These are phyloP conservation scores for Gossypium herbaceum DNA, from an alignment of 345 rosid species.

Conservation along the genomic window DNA sequence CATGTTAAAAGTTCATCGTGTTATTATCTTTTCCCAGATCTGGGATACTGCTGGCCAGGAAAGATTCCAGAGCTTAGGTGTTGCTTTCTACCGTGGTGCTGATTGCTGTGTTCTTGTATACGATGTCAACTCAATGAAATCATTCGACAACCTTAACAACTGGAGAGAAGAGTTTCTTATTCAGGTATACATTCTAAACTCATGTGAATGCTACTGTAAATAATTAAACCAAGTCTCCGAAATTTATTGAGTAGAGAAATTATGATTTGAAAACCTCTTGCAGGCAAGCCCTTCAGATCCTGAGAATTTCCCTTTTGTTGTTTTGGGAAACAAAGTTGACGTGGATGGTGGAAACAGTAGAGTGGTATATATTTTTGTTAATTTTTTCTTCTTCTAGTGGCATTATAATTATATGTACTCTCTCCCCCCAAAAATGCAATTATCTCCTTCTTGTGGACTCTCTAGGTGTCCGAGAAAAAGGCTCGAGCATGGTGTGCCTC, in stretches of 20 bases:
- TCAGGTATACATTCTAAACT: not conserved
- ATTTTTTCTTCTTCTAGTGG: not conserved
- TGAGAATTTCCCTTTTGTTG: conserved; percentile 94
- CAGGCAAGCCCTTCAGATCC: conserved; percentile 98
- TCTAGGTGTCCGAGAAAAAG: conserved; percentile 89
- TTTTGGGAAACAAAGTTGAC: conserved; percentile 81
- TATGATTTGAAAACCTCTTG: conserved; percentile 19
- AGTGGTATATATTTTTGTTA: conserved; percentile 54
- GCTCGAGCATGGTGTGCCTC: conserved; percentile 99
- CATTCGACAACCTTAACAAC: conserved; percentile 1
- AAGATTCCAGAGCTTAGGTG: conserved; percentile 4
- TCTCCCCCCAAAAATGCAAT: not conserved
- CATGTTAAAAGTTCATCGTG: too few species aligned
- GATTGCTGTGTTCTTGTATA: conserved; percentile 78
- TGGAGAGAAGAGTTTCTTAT: conserved; percentile 7
- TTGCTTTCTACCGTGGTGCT: conserved; percentile 1
- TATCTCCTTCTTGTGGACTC: conserved; percentile 7
- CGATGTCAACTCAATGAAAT: conserved; percentile 60
- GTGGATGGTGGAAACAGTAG: conserved; percentile 91
- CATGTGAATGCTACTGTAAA: not conserved
- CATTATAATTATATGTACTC: not conserved
- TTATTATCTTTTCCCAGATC: not conserved
- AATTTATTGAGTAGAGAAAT: conserved; percentile 3
- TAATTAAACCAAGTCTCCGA: not conserved
- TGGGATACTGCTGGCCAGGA: conserved; percentile 7